These are phyloP conservation scores for Ophiostoma angusticollis DNA, from an alignment of 2,329 filamentous ascomycete genomes.

Conservation along the genomic window DNA sequence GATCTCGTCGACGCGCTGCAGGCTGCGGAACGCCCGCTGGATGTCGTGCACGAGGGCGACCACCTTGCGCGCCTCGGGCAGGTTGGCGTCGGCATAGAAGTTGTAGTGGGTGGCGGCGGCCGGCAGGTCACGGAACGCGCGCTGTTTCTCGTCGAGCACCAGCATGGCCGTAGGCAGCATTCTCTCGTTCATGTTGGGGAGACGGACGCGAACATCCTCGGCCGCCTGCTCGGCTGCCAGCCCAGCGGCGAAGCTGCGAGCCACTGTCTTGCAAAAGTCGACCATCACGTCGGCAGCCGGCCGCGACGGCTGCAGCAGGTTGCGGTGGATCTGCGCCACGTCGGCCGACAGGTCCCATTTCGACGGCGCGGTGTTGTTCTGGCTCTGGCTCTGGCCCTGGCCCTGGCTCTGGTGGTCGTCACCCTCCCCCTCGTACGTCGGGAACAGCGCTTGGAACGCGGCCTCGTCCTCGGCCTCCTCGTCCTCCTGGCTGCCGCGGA, in stretches of 20 bases:
- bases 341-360: slow-evolving; percentile 45
- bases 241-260: slow-evolving; percentile 27
- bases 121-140: slow-evolving; percentile 7
- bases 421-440: slow-evolving; percentile 50
- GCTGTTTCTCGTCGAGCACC: slow-evolving; percentile 47
- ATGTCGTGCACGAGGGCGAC: slow-evolving; percentile 57
- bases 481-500: slow-evolving; percentile 64
- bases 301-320: slow-evolving; percentile 34
- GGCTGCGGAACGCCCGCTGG: slow-evolving; percentile 56
- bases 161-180: slow-evolving; percentile 57
- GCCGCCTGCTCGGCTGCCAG: too few relatives aligned
- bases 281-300: slow-evolving; percentile 30
- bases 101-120: slow-evolving; percentile 45
- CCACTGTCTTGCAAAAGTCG: slow-evolving; percentile 30
- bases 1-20: slow-evolving; percentile 54
- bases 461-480: slow-evolving; percentile 61
- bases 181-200: slow-evolving; percentile 32
- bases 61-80: slow-evolving; percentile 61
- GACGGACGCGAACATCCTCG: slow-evolving; percentile 14
- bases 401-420: slow-evolving; percentile 11
- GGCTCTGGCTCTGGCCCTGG: too few relatives aligned
- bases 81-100: slow-evolving; percentile 77
- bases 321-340: slow-evolving; percentile 47
- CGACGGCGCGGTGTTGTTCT: slow-evolving; percentile 15
- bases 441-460: slow-evolving; percentile 72